Evolutionary conservation across 768 basidiomycete genomes (phyloP).

Genomic region (Auriscalpium orientale): DNA sequence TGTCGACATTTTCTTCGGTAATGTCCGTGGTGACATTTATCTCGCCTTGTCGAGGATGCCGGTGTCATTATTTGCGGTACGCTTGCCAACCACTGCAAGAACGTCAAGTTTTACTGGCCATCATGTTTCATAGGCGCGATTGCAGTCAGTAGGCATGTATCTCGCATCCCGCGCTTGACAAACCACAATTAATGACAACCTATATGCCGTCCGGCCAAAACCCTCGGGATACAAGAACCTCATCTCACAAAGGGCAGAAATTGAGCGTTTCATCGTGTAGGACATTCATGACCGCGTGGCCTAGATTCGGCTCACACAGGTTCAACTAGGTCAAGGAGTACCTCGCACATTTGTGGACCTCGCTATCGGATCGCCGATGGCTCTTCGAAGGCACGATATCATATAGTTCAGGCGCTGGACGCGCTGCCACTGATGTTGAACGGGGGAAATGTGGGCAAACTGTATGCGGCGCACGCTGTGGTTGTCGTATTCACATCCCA

Average conservation of each 20-base stretch:
- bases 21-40: constrained; percentile 79
- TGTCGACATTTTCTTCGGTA: constrained; percentile 82
- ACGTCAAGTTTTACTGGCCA: not conserved
- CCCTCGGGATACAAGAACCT: too few species aligned
- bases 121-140: constrained; percentile 46
- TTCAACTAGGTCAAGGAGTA: constrained; percentile 66
- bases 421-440: constrained; percentile 62
- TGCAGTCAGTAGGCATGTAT: constrained; percentile 48
- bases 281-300: constrained; percentile 14
- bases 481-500: too few species aligned
- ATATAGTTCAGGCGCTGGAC: constrained; percentile 66
- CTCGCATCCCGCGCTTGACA: too few species aligned
- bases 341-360: constrained; percentile 49
- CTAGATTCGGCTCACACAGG: constrained; percentile 27
- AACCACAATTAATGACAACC: too few species aligned
- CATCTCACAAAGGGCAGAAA: constrained; percentile 67
- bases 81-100: not conserved
- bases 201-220: too few species aligned
- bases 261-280: constrained; percentile 79
- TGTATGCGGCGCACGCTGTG: too few species aligned
- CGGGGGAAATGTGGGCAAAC: constrained; percentile 76
- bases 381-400: constrained; percentile 71
- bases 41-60: constrained; percentile 64
- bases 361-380: constrained; percentile 51
- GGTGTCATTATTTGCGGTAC: constrained; percentile 76